Percentiles rank a stretch among this genome's conserved stretches.
phyloP scores from a whole-genome alignment of 495 filamentous ascomycete genomes.

The Aspergillus sparsus region DNA sequence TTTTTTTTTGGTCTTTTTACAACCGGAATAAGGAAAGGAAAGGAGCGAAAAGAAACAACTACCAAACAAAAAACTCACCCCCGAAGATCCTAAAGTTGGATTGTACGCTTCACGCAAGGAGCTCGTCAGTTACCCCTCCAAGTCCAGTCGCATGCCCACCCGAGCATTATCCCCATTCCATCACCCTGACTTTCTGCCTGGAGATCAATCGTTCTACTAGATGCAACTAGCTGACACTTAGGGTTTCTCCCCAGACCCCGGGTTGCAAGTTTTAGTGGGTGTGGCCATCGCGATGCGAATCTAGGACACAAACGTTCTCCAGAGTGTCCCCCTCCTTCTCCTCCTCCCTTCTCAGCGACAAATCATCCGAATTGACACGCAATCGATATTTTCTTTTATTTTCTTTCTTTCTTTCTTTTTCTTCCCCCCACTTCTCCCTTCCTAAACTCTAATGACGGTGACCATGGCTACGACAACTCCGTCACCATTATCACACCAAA shows the following conservation, averaged over 20 bases:
- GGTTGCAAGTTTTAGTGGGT: slow-evolving; percentile 18
- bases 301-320: slow-evolving; percentile 33
- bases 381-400: slow-evolving; percentile 8
- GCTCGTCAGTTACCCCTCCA: slow-evolving; percentile 21
- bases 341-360: slow-evolving; percentile 24
- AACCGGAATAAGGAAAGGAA: no score
- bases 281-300: slow-evolving; percentile 45
- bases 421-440: not conserved
- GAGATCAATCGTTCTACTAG: slow-evolving; percentile 9
- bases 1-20: no score
- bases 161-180: slow-evolving; percentile 4
- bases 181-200: slow-evolving; percentile 12
- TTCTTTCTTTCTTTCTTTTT: slow-evolving; percentile 2
- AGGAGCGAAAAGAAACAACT: no score
- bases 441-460: slow-evolving; percentile 38
- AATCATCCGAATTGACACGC: slow-evolving; percentile 24
- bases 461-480: slow-evolving; percentile 64
- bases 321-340: slow-evolving; percentile 30
- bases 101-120: slow-evolving; percentile 29
- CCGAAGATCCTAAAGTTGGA: slow-evolving; percentile 3
- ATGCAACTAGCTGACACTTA: slow-evolving; percentile 14
- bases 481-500: slow-evolving; percentile 49
- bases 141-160: slow-evolving; percentile 18
- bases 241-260: not conserved
- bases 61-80: no score